Percentiles rank a stretch among this genome's conserved stretches.
Evolutionary conservation across 2,329 filamentous ascomycete species (phyloP).

Genomic region (Talaromyces sp.): DNA sequence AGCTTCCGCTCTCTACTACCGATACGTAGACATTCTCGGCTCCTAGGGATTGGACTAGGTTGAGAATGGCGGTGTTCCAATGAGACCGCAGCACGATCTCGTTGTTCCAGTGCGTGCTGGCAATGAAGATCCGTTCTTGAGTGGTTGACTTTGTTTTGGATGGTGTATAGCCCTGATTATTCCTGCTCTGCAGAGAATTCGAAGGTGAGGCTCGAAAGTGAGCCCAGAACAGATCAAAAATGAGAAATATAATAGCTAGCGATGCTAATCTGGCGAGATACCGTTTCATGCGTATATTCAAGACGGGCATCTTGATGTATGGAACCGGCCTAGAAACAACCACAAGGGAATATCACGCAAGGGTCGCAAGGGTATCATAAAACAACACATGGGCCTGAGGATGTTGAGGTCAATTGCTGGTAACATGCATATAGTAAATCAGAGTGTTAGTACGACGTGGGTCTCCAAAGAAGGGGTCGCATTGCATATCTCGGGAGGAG

Average conservation of each 20-base stretch:
- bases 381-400: background rate
- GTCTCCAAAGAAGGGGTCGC: background rate
- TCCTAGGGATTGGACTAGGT: conserved; percentile 55
- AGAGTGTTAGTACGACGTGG: background rate
- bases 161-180: background rate
- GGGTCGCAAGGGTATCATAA: background rate
- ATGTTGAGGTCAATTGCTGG: background rate
- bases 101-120: conserved; percentile 66
- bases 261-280: background rate
- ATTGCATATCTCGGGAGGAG: background rate
- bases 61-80: conserved; percentile 60
- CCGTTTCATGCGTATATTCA: conserved; percentile 4
- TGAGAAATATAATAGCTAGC: background rate
- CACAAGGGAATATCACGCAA: background rate
- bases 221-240: background rate
- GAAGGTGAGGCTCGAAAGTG: background rate
- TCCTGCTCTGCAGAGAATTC: background rate
- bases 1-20: conserved; percentile 65
- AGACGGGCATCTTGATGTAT: background rate
- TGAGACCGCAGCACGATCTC: conserved; percentile 55
- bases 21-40: conserved; percentile 63
- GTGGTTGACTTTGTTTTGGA: background rate
- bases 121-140: conserved; percentile 56
- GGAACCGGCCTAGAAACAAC: background rate
- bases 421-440: background rate